Evolutionary conservation across 2,329 filamentous ascomycete species (phyloP).

Genomic region (Pseudohalonectria lignicola): DNA sequence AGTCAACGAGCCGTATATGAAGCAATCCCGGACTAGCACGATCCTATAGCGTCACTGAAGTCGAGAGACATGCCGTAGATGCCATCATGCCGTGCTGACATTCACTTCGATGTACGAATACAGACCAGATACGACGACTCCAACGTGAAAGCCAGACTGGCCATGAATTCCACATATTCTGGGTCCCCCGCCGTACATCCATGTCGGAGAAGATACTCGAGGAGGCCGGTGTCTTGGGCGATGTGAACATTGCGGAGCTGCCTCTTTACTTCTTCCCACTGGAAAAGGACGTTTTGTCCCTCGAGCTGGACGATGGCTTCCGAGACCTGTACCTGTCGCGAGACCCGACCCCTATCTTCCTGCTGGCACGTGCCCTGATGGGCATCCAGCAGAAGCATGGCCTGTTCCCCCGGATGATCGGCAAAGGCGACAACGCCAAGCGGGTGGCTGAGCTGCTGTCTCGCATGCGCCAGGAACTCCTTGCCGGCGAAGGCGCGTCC

Average conservation of each 20-base stretch:
- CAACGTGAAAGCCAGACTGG: constrained; percentile 79
- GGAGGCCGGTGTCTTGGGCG: constrained; percentile 84
- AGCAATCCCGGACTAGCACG: constrained; percentile 17
- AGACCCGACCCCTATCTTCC: constrained; percentile 81
- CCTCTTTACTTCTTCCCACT: constrained; percentile 84
- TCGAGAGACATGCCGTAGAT: constrained; percentile 21
- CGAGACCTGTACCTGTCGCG: constrained; percentile 80
- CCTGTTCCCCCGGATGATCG: constrained; percentile 86
- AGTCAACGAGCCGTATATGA: constrained; percentile 2
- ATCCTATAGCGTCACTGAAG: constrained; percentile 27
- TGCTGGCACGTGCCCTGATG: constrained; percentile 89
- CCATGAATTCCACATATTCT: constrained; percentile 95
- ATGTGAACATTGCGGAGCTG: constrained; percentile 80
- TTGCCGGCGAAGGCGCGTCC: constrained; percentile 64
- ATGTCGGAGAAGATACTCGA: constrained; percentile 88
- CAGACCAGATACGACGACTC: constrained; percentile 85
- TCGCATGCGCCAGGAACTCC: constrained; percentile 83
- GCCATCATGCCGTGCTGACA: constrained; percentile 51
- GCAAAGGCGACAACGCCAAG: constrained; percentile 91
- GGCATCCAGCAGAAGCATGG: constrained; percentile 84
- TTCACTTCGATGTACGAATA: not conserved
- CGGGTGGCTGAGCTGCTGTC: constrained; percentile 75
- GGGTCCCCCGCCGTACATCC: constrained; percentile 84
- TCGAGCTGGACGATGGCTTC: constrained; percentile 83
- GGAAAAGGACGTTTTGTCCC: constrained; percentile 80